Base-by-base conservation (phyloP, 73 alveolate species). In the Paramecium sonneborni region DNA sequence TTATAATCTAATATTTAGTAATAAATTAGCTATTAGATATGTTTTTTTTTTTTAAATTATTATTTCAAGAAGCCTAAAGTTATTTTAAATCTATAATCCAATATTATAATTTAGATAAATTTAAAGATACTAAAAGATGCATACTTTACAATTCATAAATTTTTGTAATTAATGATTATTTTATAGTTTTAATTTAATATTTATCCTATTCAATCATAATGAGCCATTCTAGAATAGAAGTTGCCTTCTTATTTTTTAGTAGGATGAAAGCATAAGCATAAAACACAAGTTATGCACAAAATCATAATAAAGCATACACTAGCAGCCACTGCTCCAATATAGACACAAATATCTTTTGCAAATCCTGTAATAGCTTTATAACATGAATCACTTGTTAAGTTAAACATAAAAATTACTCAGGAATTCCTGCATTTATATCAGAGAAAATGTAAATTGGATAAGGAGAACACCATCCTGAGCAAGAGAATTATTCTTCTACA, bases 381-480 rank as follows among this genome's bases (percentile, higher is more conserved):
- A 14, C 84, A 62, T 11, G 38, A 1, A 12, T 62, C 48, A 9
- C 84, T 62, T 12, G 3, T 6, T 0, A 30, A 3, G n/a, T 3
- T 62, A 12, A 52, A n/a, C 1, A 14, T 1, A 30, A 24, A 23
- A 62, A 26, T 12, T 72, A 72, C 57, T 34, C 23, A 12, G 90
- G 90, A 20, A 20, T 18, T 14, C 90, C 90, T 21, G 28, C 18
- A 79, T 79, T 79, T 7, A 79, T 37, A 20, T 79, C 74, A 5
- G 90, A 24, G n/a, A 79, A 79, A 43, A 30, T 15, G 28, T 79
- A 79, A 43, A 79, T 43, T 43, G 52, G 43, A 14, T 15, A 32
- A n/a, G 69, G 34, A 2, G 12, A 0, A 20, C 90, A 79, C 90
- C 90, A 79, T 44, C 90, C 90, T n/a, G 76, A 43, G 41, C 90